These are phyloP conservation scores for Nemania sp. DNA, from an alignment of 2,329 filamentous ascomycete species.

Conservation along the genomic window DNA sequence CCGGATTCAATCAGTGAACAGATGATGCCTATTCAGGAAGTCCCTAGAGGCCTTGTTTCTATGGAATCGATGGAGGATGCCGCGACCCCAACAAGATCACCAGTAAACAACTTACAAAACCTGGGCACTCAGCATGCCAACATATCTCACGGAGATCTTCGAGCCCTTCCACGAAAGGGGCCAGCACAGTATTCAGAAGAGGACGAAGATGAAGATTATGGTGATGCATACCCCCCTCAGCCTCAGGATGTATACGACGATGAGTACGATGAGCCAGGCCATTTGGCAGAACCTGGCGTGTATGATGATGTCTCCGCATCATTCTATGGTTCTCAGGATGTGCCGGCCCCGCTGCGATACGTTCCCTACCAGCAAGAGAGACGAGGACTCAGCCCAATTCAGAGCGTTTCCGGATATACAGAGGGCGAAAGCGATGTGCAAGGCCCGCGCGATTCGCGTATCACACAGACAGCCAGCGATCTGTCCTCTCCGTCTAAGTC, in stretches of 20 bases:
- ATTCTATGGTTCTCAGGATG: constrained; percentile 64
- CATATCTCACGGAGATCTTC: constrained; percentile 62
- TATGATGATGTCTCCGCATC: constrained; percentile 50
- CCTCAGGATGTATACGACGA: constrained; percentile 44
- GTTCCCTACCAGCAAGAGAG: constrained; percentile 70
- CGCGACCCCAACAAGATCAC: constrained; percentile 62
- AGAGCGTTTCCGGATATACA: constrained; percentile 86
- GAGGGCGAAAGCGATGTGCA: constrained; percentile 66
- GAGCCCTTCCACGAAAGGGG: constrained; percentile 55
- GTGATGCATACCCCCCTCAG: constrained; percentile 45
- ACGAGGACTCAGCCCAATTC: constrained; percentile 82
- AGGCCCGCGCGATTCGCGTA: constrained; percentile 59
- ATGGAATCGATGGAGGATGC: constrained; percentile 57
- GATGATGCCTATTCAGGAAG: constrained; percentile 63
- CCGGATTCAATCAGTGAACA: constrained; percentile 70
- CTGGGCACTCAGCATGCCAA: constrained; percentile 71
- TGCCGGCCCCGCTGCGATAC: constrained; percentile 66
- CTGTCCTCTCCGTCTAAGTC: constrained; percentile 66
- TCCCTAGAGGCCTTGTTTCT: constrained; percentile 64
- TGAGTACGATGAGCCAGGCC: constrained; percentile 50
- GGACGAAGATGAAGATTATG: constrained; percentile 53
- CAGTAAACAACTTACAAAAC: constrained; percentile 56
- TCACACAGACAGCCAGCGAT: constrained; percentile 52
- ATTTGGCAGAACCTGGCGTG: constrained; percentile 38
- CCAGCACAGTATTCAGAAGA: constrained; percentile 48